Evolutionary conservation across 345 rosid genomes (phyloP).

Genomic region (Syzygium aromaticum): DNA sequence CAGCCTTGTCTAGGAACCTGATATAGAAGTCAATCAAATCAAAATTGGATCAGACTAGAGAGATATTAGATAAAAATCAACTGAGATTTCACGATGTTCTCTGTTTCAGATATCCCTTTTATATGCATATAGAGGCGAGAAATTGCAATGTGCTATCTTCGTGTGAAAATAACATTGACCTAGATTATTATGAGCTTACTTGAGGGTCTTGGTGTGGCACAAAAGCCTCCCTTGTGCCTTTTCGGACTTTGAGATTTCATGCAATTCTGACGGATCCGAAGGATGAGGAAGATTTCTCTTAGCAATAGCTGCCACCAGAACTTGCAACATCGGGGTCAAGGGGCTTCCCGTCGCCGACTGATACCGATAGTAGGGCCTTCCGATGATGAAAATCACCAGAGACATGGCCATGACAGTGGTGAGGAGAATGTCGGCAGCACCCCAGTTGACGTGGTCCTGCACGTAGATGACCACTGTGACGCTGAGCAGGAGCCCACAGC

Average conservation of each 20-base stretch:
- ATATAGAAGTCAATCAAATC: not conserved
- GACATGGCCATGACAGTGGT: constrained; percentile 59
- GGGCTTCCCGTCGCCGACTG: constrained; percentile 68
- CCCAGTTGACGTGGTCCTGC: constrained; percentile 84
- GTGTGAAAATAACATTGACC: not conserved
- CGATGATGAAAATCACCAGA: constrained; percentile 45
- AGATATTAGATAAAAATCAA: not conserved
- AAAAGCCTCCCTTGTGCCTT: constrained; percentile 45
- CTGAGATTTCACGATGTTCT: not conserved
- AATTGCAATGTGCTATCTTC: not conserved
- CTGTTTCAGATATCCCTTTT: not conserved
- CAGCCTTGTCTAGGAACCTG: constrained; percentile 95
- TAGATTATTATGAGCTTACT: constrained; percentile 22
- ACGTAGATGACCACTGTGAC: constrained; percentile 69
- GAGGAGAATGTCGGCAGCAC: constrained; percentile 58
- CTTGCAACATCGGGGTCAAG: constrained; percentile 75
- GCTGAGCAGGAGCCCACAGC: constrained; percentile 61
- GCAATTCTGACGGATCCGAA: constrained; percentile 33
- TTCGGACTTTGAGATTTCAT: constrained; percentile 36
- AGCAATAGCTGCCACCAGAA: constrained; percentile 60
- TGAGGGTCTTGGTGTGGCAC: constrained; percentile 55
- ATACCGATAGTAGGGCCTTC: constrained; percentile 70
- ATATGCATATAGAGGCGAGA: not conserved
- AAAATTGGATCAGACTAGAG: not conserved
- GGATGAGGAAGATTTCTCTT: constrained; percentile 68